Conservation (phyloP, 1,284 basidiomycete genomes). For the Termitomyces sp. region DNA sequence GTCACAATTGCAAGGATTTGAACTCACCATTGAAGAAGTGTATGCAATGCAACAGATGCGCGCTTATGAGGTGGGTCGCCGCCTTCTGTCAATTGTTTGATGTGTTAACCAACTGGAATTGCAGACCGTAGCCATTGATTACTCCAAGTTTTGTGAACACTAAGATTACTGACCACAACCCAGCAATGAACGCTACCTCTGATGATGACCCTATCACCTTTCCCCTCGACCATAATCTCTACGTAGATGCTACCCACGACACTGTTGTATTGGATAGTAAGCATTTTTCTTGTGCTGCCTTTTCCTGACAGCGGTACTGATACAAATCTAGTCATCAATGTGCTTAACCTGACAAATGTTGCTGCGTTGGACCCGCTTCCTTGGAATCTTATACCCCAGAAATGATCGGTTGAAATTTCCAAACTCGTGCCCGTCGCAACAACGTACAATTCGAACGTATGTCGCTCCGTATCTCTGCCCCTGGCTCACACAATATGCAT, state of each 20-base stretch:
- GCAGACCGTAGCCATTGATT: conserved; percentile 85
- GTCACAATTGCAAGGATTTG: conserved; percentile 56
- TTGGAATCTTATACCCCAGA: conserved; percentile 60
- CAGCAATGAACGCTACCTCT: conserved; percentile 76
- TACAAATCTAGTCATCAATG: conserved; percentile 51
- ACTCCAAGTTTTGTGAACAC: conserved; percentile 82
- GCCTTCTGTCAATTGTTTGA: neutral
- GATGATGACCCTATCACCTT: conserved; percentile 67
- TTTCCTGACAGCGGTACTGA: neutral
- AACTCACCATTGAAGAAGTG: conserved; percentile 67
- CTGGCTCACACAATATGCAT: conserved; percentile 30
- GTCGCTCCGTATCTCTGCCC: conserved; percentile 20
- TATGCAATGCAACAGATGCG: conserved; percentile 75
- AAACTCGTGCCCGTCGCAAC: conserved; percentile 75
- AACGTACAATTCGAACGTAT: conserved; percentile 72
- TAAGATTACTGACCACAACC: conserved; percentile 63
- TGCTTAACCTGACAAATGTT: conserved; percentile 73
- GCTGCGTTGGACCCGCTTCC: conserved; percentile 66
- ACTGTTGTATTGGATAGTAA: conserved; percentile 75
- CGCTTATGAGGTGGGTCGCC: conserved; percentile 68
- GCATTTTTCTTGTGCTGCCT: conserved; percentile 17
- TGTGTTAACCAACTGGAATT: neutral
- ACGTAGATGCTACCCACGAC: conserved; percentile 84
- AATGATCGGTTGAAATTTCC: conserved; percentile 57
- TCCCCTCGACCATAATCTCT: conserved; percentile 76